Percentiles rank a stretch among this genome's conserved stretches.
Evolutionary conservation across 257 asterid genomes (phyloP).

Genomic region (Gentiana macrophylla): DNA sequence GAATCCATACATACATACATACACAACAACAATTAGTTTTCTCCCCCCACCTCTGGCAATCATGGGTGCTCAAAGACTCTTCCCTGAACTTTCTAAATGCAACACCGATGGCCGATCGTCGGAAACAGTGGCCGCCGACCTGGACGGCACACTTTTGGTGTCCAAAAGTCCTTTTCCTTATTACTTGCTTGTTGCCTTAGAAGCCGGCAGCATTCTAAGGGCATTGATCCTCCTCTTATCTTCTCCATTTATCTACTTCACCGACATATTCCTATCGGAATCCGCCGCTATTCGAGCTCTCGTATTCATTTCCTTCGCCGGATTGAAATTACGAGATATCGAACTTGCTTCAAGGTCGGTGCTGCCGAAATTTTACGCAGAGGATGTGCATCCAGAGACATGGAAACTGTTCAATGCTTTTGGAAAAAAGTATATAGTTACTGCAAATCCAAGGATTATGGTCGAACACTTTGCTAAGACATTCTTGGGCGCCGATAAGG

Average conservation of each 20-base stretch:
- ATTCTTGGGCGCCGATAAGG: constrained; percentile 79
- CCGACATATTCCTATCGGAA: constrained; percentile 52
- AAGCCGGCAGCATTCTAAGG: constrained; percentile 69
- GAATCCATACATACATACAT: no score
- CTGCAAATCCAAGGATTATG: constrained; percentile 74
- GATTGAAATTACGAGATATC: constrained; percentile 57
- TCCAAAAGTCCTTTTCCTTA: constrained; percentile 65
- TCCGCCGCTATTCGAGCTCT: constrained; percentile 37
- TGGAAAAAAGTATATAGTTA: constrained; percentile 59
- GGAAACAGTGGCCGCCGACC: constrained; percentile 68
- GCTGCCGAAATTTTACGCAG: constrained; percentile 69
- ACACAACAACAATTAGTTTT: no score
- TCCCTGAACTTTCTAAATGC: constrained; percentile 52
- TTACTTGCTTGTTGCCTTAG: constrained; percentile 72
- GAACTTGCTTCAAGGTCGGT: constrained; percentile 79
- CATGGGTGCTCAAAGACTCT: constrained; percentile 37
- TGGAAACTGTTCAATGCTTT: constrained; percentile 73
- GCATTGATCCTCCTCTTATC: constrained; percentile 45
- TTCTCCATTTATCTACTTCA: constrained; percentile 46
- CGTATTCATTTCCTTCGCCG: constrained; percentile 52
- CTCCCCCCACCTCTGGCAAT: neutral
- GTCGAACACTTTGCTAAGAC: constrained; percentile 60
- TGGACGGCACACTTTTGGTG: constrained; percentile 70
- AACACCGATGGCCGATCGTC: constrained; percentile 34
- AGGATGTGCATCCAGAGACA: constrained; percentile 60